Evolutionary conservation across 352 stramenopile genomes (phyloP), one percentile per base, ranked within the genome.

Genomic region (Globisporangium camurandrum): DNA sequence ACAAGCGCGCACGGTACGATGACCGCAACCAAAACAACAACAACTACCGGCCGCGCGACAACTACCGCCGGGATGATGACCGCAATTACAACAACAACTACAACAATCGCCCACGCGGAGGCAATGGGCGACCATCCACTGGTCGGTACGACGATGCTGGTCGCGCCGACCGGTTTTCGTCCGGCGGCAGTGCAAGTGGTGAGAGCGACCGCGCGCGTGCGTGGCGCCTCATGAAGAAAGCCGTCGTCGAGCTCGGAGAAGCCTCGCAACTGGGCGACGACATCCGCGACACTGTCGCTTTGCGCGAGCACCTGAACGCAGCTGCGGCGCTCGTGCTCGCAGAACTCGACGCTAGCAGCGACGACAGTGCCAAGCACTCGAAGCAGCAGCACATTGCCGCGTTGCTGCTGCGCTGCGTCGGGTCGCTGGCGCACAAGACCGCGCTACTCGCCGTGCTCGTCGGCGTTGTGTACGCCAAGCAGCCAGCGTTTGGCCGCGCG

Each of bases 181-280:
- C 41, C 10, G 47, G 50, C 22, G 61, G 55, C 20, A 42, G 50
- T 8, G 40, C 53, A 4, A 45, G 51, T 4, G 61, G 58, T 30
- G 79, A 91, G 56, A 88, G 73, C 57, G 76, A 91, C 42, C 61
- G 71, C 36, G 76, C 74, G 34, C 74, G 79, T 12, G 60, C 71
- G 23, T 91, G 79, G 79, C 76, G 79, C 7, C 52, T 91, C 41
- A 64, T 73, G 27, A 88, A 88, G 55, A 88, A 93, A 56, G 69
- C 63, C 22, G 57, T 90, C 39, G 62, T 93, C 33, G 76, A 90
- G 54, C 64, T 90, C 2, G 70, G 75, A 9, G 77, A 87, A 52
- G 56, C 65, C 23, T 41, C 57, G 9, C 50, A 57, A 41, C 27
- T 62, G 2, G 65, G 53, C 19, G 67, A 71, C 42, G 70, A 66